Percentiles rank a stretch among this genome's conserved stretches.
Evolutionary conservation across 2,329 filamentous ascomycete species (phyloP).

Genomic region (Graphilbum fragrans): DNA sequence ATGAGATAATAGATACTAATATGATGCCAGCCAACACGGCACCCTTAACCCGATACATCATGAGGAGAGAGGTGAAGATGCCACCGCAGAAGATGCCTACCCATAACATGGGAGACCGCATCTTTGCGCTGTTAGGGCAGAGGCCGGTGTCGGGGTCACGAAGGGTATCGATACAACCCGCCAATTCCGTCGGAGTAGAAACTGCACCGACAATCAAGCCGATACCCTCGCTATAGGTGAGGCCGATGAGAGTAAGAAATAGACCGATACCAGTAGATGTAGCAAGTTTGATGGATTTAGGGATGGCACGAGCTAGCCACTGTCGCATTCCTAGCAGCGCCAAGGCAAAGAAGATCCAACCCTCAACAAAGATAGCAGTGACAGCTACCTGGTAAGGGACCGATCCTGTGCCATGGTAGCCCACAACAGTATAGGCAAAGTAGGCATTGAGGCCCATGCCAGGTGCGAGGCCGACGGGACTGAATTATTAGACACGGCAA

Average conservation of each 20-base stretch:
- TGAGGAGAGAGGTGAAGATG: conserved; percentile 66
- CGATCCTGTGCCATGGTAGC: conserved; percentile 43
- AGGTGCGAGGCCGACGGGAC: conserved; percentile 27
- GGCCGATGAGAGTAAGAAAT: conserved; percentile 50
- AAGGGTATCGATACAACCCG: conserved; percentile 53
- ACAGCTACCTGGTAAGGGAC: conserved; percentile 48
- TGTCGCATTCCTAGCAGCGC: conserved; percentile 57
- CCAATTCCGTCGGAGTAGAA: conserved; percentile 62
- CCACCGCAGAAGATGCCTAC: conserved; percentile 72
- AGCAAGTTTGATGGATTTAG: conserved; percentile 50
- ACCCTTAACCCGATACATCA: conserved; percentile 64
- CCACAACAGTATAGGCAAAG: conserved; percentile 55
- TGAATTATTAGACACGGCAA: conserved; percentile 5
- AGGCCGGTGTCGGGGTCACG: conserved; percentile 23
- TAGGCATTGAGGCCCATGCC: conserved; percentile 59
- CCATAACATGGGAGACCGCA: conserved; percentile 72
- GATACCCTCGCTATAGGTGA: conserved; percentile 71
- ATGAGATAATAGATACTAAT: conserved; percentile 60
- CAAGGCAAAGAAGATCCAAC: conserved; percentile 50
- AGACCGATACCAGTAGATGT: conserved; percentile 53
- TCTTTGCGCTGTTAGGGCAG: conserved; percentile 29
- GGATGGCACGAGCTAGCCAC: conserved; percentile 56
- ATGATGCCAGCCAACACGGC: conserved; percentile 62
- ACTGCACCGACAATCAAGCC: conserved; percentile 56
- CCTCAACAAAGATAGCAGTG: conserved; percentile 51